Evolutionary conservation across 495 filamentous ascomycete species (phyloP), one percentile per base, ranked within the genome.

Genomic region (Chaetomium fimeti): DNA sequence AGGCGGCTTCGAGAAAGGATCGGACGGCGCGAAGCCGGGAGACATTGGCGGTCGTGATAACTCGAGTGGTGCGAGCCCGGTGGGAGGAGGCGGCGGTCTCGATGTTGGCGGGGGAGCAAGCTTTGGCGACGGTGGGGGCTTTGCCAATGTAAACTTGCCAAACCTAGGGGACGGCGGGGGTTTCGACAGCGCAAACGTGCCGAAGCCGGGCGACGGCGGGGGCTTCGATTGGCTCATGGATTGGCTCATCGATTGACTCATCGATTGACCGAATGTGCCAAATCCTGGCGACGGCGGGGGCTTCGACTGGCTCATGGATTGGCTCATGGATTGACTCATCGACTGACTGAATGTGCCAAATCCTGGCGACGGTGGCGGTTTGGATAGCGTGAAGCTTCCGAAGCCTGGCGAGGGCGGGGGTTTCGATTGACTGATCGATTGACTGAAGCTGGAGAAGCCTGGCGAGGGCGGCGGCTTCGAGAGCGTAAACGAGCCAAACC

Each of bases 91-190:
- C 27, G 72, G 71, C 27, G 70, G 67, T 5, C 66, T 71, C 53
- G 69, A 67, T 28, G 72, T 62, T 45, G 64, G 51, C 38, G 64
- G 27, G 4, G 61, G 47, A 7, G 52, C 28, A 15, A 51, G 40
- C 38, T 40, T 36, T 6, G 62, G 61, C 4, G 62, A 59, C 13
- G 20, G 51, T 11, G 70, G 66, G 2, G 60, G 67, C 24, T 45
- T 64, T 15, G 61, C 62, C 22, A 69, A 53, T 3, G 57, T 60
- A 12, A 62, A 62, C 3, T 63, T 45, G 7, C 57, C 57, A 49
- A 74, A 61, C 16, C 68, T 63, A n/a, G 70, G 72, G 15, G 72
- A 75, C 5, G 77, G 74, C 20, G 74, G 72, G 13, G 72, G 69
- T 13, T 66, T 73, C 53, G 69, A 66, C 16, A 74, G 57, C 47